These are phyloP conservation scores for Piromyces finnis DNA, from an alignment of 192 early-diverging fungal genomes.

Conservation along the genomic window DNA sequence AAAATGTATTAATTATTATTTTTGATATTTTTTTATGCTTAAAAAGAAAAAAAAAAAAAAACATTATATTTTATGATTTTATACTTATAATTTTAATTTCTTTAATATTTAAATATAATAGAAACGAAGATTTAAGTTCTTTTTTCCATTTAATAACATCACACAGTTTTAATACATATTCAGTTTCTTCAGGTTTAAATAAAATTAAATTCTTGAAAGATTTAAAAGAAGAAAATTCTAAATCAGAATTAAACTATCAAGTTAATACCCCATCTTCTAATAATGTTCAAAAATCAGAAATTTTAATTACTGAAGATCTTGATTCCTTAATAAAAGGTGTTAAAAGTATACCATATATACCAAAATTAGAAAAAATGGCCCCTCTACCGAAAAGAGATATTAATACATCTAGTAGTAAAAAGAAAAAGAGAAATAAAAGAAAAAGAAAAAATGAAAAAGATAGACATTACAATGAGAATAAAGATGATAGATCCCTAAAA, in stretches of 20 bases:
- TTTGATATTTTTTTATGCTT: no score
- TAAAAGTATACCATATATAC: background rate
- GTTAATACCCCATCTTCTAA: background rate
- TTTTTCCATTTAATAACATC: background rate
- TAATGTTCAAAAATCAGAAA: background rate
- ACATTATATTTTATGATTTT: no score
- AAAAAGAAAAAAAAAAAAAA: no score
- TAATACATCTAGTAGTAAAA: background rate
- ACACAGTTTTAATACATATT: background rate
- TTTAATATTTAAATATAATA: no score
- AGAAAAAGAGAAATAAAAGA: background rate
- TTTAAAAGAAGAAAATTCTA: background rate
- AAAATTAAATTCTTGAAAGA: background rate
- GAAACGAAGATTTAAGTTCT: background rate
- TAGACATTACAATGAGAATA: background rate
- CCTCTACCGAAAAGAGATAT: background rate
- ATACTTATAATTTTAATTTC: no score
- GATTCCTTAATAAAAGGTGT: background rate
- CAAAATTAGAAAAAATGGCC: background rate
- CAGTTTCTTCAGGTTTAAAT: background rate
- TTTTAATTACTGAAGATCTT: background rate
- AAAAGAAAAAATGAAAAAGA: background rate
- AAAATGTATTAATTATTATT: no score
- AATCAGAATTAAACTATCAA: background rate
- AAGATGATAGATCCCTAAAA: background rate